These are phyloP conservation scores for Lecanoromycetidae sp. DNA, from an alignment of 2,329 filamentous ascomycete species.

Conservation along the genomic window DNA sequence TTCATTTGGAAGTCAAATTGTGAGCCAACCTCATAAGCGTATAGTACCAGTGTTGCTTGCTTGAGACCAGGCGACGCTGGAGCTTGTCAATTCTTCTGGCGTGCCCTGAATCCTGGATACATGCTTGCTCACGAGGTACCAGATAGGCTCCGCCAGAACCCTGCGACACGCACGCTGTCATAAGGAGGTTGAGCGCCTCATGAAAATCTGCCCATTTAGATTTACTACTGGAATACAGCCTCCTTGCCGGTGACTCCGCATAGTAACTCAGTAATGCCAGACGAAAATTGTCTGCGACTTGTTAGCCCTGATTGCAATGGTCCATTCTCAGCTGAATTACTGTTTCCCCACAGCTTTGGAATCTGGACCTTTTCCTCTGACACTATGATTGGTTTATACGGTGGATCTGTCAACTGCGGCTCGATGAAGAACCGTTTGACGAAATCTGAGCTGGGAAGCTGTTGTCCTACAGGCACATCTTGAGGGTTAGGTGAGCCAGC, in stretches of 20 bases:
- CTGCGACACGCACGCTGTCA: background rate
- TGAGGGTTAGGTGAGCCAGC: background rate
- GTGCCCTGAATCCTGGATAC: no score
- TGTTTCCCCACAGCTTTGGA: slow-evolving; percentile 7
- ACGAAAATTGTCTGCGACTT: background rate
- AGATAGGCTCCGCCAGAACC: slow-evolving; percentile 4
- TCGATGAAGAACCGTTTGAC: slow-evolving; percentile 1
- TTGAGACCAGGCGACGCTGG: slow-evolving; percentile 4
- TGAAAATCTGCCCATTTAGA: slow-evolving; percentile 1
- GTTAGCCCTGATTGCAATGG: no score
- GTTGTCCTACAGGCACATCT: background rate
- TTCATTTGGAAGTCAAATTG: slow-evolving; percentile 8
- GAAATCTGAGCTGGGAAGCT: background rate
- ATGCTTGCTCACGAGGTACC: slow-evolving; percentile 5
- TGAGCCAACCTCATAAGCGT: slow-evolving; percentile 2
- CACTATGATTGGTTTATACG: background rate
- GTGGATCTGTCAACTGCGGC: background rate
- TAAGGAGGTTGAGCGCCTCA: background rate
- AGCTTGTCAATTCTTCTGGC: background rate
- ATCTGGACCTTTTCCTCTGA: slow-evolving; percentile 2
- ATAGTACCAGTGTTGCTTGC: slow-evolving; percentile 2
- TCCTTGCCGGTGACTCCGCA: no score
- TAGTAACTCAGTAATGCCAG: slow-evolving; percentile 3
- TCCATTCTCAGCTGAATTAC: background rate
- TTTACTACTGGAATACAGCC: slow-evolving; percentile 2